Conservation (phyloP, 768 basidiomycete species). For the Naematelia encephala region DNA sequence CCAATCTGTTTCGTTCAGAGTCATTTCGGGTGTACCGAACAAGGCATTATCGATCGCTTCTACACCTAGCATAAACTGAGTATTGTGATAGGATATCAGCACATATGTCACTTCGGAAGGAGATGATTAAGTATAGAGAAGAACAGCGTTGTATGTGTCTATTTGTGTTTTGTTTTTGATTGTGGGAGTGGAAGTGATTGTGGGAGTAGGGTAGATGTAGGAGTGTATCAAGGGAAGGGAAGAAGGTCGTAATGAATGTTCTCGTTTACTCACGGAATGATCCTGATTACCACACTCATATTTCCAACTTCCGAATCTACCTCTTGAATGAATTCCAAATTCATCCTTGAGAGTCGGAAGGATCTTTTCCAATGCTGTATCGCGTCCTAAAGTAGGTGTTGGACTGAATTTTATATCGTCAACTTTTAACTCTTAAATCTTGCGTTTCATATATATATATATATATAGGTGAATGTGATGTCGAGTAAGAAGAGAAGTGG, state of each 20-base stretch:
- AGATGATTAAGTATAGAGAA: neutral
- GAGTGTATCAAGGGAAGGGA: neutral
- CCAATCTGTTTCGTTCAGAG: conserved; percentile 45
- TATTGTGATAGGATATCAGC: neutral
- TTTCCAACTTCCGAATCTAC: conserved; percentile 43
- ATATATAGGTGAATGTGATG: no score
- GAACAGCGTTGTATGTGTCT: no score
- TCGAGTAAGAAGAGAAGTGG: no score
- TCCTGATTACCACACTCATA: conserved; percentile 44
- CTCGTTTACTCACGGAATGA: conserved; percentile 41
- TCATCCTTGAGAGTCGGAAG: conserved; percentile 49
- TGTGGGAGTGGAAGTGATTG: no score
- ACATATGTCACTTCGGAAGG: neutral
- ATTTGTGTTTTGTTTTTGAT: no score
- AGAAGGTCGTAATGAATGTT: neutral
- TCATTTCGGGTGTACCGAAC: conserved; percentile 44
- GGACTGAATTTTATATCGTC: no score
- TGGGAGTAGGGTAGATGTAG: no score
- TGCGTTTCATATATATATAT: no score
- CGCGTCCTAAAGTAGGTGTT: conserved; percentile 50
- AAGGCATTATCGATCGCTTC: conserved; percentile 50
- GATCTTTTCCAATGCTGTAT: conserved; percentile 48
- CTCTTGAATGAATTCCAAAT: conserved; percentile 49
- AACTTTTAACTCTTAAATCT: no score
- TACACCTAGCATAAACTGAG: conserved; percentile 50